These are phyloP conservation scores for Saccharata proteae DNA, from an alignment of 2,329 filamentous ascomycete genomes.

Conservation along the genomic window DNA sequence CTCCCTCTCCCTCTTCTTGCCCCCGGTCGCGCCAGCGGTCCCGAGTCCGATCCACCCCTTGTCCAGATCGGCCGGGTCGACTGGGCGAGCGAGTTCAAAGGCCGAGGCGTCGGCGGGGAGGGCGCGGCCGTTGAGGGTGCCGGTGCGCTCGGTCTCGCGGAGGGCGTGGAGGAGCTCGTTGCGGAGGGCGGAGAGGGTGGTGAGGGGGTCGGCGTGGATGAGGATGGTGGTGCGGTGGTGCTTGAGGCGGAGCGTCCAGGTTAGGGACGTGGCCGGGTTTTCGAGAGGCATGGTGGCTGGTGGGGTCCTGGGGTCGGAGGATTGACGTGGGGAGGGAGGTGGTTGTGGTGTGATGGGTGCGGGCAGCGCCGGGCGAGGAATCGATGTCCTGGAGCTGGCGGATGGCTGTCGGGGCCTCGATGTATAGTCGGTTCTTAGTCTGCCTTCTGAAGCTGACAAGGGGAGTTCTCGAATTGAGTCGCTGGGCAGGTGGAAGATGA, in stretches of 20 bases:
- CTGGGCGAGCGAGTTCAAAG: conserved; percentile 29
- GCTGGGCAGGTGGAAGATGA: too few species aligned
- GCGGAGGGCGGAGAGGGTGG: conserved; percentile 29
- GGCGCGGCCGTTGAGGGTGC: conserved; percentile 20
- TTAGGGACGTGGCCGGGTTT: conserved; percentile 16
- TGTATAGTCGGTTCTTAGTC: neutral
- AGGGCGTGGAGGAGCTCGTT: conserved; percentile 29
- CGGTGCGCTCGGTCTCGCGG: conserved; percentile 23
- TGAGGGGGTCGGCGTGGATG: conserved; percentile 32
- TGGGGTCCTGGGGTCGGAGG: neutral
- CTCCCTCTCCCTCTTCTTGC: conserved; percentile 10
- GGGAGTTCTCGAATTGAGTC: neutral
- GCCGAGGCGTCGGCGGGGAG: conserved; percentile 28
- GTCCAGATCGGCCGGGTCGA: conserved; percentile 27
- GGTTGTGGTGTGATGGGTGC: conserved; percentile 1
- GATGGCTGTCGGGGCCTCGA: neutral
- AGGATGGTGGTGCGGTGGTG: conserved; percentile 33
- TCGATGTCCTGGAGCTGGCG: neutral
- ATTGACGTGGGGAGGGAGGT: neutral
- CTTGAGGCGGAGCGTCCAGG: conserved; percentile 35
- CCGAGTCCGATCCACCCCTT: conserved; percentile 30
- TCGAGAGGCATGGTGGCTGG: conserved; percentile 9
- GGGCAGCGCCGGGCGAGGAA: neutral
- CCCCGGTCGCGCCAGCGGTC: conserved; percentile 12
- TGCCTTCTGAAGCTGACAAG: neutral